Evolutionary conservation across 495 filamentous ascomycete genomes (phyloP).

Genomic region (Aspergillus panamensis): DNA sequence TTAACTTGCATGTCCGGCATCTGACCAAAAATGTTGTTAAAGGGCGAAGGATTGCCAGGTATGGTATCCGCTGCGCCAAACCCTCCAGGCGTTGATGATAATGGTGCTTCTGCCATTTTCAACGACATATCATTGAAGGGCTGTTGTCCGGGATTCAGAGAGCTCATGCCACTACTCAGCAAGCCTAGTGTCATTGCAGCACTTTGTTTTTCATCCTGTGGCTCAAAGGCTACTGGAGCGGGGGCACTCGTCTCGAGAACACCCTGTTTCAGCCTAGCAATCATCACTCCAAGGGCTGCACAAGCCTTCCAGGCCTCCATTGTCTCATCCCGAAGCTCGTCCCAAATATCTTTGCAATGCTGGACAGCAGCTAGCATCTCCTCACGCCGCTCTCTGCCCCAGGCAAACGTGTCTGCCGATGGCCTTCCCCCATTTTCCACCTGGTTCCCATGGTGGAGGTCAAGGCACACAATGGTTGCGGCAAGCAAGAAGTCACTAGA

Average conservation of each 20-base stretch:
- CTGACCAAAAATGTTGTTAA: slow-evolving; percentile 54
- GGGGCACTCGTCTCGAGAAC: slow-evolving; percentile 25
- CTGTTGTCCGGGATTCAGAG: slow-evolving; percentile 46
- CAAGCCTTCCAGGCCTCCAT: slow-evolving; percentile 87
- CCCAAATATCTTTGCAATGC: slow-evolving; percentile 73
- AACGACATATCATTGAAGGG: slow-evolving; percentile 31
- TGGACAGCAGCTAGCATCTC: slow-evolving; percentile 75
- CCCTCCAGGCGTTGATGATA: slow-evolving; percentile 29
- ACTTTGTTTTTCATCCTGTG: slow-evolving; percentile 50
- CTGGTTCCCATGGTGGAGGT: slow-evolving; percentile 54
- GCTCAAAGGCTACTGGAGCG: slow-evolving; percentile 27
- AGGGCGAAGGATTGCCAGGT: slow-evolving; percentile 46
- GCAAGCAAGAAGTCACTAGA: slow-evolving; percentile 84
- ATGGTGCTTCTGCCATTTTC: slow-evolving; percentile 33
- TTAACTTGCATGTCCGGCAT: slow-evolving; percentile 62
- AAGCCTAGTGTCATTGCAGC: slow-evolving; percentile 82
- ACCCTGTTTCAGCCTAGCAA: slow-evolving; percentile 62
- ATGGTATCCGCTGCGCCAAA: slow-evolving; percentile 39
- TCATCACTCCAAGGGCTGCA: slow-evolving; percentile 72
- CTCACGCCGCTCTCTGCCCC: slow-evolving; percentile 63
- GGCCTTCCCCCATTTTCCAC: slow-evolving; percentile 36
- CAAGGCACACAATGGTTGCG: slow-evolving; percentile 83
- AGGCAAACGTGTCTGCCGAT: slow-evolving; percentile 58
- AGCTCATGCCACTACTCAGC: slow-evolving; percentile 67
- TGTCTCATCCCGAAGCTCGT: slow-evolving; percentile 65